Conservation (phyloP, 495 filamentous ascomycete species). For the Parathielavia hyrcaniae region DNA sequence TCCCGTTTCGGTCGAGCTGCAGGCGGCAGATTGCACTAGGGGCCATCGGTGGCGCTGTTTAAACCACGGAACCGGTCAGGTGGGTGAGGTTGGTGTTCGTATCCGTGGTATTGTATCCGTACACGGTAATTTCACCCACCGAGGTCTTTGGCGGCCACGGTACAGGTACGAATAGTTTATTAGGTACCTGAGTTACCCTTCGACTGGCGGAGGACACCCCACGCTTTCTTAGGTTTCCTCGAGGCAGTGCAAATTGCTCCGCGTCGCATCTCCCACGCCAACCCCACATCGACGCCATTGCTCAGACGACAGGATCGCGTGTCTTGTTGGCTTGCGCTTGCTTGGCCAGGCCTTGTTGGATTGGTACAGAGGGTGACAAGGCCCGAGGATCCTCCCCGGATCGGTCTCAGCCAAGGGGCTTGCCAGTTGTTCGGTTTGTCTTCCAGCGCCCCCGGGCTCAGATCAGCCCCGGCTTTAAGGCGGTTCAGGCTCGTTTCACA, state of each 20-base stretch:
- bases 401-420: slow-evolving; percentile 1
- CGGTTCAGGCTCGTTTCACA: background rate
- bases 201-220: slow-evolving; percentile 2
- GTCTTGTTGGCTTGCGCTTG: background rate
- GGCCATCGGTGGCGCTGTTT: slow-evolving; percentile 24
- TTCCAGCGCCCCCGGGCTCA: slow-evolving; percentile 4
- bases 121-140: background rate
- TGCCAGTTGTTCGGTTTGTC: slow-evolving; percentile 15
- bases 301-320: background rate
- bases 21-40: slow-evolving; percentile 19
- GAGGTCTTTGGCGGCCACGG: background rate
- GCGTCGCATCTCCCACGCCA: slow-evolving; percentile 9
- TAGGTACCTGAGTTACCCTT: background rate
- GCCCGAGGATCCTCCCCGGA: background rate
- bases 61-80: slow-evolving; percentile 19
- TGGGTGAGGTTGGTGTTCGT: slow-evolving; percentile 8
- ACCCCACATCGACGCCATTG: slow-evolving; percentile 3
- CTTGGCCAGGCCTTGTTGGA: background rate
- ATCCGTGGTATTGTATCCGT: no score
- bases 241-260: slow-evolving; percentile 4
- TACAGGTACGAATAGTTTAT: background rate
- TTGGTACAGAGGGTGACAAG: background rate
- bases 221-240: background rate
- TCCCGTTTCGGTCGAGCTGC: slow-evolving; percentile 29
- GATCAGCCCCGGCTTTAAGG: background rate